phyloP scores from a whole-genome alignment of 2,329 filamentous ascomycete genomes.

The Diaporthe sp. region DNA sequence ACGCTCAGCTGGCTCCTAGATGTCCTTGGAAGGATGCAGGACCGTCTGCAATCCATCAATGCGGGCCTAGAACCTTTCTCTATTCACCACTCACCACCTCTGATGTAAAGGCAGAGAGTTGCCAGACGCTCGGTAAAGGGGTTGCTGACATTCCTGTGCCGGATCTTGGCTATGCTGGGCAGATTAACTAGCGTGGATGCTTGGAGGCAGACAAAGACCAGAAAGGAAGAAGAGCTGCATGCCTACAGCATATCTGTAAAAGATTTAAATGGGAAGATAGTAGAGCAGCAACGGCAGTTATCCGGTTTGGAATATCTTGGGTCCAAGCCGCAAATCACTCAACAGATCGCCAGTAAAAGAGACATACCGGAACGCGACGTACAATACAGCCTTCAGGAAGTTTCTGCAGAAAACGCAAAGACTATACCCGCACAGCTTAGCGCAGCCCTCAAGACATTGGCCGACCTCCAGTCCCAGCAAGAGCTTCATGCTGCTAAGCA shows the following conservation, averaged over 20 bases:
- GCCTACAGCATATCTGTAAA: background rate
- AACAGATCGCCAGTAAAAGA: background rate
- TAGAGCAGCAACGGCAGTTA: background rate
- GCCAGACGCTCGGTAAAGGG: background rate
- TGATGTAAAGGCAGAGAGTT: background rate
- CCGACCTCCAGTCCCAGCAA: background rate
- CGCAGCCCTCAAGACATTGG: background rate
- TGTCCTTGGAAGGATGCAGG: background rate
- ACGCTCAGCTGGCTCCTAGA: background rate
- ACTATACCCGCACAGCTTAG: background rate
- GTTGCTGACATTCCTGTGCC: background rate
- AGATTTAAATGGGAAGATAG: background rate
- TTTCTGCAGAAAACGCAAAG: background rate
- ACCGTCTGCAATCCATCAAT: background rate
- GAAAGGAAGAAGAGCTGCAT: background rate
- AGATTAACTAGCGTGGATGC: background rate
- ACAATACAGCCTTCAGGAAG: background rate
- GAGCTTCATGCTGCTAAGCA: background rate
- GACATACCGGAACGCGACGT: background rate
- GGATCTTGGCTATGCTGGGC: background rate
- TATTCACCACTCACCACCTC: background rate
- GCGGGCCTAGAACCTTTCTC: background rate
- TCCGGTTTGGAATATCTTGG: constrained; percentile 1
- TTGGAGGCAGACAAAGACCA: background rate
- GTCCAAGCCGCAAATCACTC: background rate